Conservation (phyloP, 2,329 filamentous ascomycete species). For the Aspergillus ibericus region DNA sequence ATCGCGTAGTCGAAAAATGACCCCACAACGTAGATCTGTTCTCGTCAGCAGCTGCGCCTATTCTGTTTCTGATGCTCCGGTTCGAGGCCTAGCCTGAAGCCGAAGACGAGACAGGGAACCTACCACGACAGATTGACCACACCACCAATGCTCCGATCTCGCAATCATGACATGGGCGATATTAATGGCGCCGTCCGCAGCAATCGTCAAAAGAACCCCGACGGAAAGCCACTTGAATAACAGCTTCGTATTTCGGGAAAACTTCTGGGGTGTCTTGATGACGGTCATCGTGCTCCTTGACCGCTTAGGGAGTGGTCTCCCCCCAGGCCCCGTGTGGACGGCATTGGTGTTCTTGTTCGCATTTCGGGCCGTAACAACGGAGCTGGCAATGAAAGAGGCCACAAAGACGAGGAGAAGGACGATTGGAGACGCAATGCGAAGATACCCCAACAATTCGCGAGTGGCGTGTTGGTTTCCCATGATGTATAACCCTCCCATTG, state of each 20-base stretch:
- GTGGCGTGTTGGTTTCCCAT: slow-evolving; percentile 43
- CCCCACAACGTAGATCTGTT: slow-evolving; percentile 78
- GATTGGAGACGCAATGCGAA: slow-evolving; percentile 63
- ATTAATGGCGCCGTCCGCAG: slow-evolving; percentile 72
- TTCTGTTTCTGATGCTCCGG: neutral
- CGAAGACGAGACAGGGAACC: slow-evolving; percentile 32
- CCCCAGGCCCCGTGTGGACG: slow-evolving; percentile 72
- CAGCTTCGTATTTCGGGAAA: slow-evolving; percentile 66
- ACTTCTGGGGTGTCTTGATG: slow-evolving; percentile 53
- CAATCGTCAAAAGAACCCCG: slow-evolving; percentile 70
- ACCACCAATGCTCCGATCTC: slow-evolving; percentile 73
- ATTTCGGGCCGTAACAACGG: slow-evolving; percentile 56
- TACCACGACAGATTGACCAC: slow-evolving; percentile 74
- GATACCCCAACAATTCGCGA: slow-evolving; percentile 45
- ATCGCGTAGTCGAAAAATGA: slow-evolving; percentile 86
- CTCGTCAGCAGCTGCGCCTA: slow-evolving; percentile 7
- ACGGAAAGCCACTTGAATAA: slow-evolving; percentile 75
- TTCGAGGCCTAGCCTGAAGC: neutral
- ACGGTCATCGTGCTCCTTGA: slow-evolving; percentile 50
- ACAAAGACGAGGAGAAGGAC: slow-evolving; percentile 65
- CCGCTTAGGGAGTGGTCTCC: slow-evolving; percentile 78
- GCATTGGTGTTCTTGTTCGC: slow-evolving; percentile 49
- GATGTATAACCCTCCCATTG: slow-evolving; percentile 24
- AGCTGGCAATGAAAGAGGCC: slow-evolving; percentile 60
- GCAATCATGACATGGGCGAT: slow-evolving; percentile 70